Percentiles rank a stretch among this genome's conserved stretches.
phyloP scores from a whole-genome alignment of 2,329 filamentous ascomycete species.

The Mycosphaerella sp. region DNA sequence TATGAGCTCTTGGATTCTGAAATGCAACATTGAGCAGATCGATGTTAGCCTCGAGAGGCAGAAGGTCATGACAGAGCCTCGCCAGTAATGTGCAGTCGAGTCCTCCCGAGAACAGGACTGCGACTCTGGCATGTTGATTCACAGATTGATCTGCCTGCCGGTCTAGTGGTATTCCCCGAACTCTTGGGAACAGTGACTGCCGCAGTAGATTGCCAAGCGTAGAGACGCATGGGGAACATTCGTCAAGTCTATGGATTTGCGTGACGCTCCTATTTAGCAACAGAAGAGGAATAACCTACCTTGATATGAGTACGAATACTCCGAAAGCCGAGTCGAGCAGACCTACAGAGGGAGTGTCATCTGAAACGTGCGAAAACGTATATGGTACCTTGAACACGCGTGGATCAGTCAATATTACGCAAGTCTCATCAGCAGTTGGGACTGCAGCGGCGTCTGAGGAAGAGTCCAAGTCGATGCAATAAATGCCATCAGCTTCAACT shows the following conservation, averaged over 20 bases:
- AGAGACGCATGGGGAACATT: slow-evolving; percentile 22
- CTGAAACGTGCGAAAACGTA: slow-evolving; percentile 6
- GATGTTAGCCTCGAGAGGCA: slow-evolving; percentile 63
- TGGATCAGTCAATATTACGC: slow-evolving; percentile 10
- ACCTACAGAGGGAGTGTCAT: slow-evolving; percentile 24
- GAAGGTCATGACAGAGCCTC: slow-evolving; percentile 67
- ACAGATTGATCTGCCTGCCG: slow-evolving; percentile 22
- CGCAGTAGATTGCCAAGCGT: slow-evolving; percentile 24
- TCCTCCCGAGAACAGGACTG: slow-evolving; percentile 87
- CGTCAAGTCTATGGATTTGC: slow-evolving; percentile 12
- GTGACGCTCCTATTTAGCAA: slow-evolving; percentile 24
- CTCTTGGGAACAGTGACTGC: slow-evolving; percentile 30
- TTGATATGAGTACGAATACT: slow-evolving; percentile 27
- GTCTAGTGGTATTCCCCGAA: slow-evolving; percentile 55
- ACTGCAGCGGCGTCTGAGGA: neutral
- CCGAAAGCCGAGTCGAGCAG: slow-evolving; percentile 1
- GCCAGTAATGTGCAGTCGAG: slow-evolving; percentile 89
- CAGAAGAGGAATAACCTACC: slow-evolving; percentile 33
- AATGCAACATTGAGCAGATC: slow-evolving; percentile 96
- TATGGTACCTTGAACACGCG: slow-evolving; percentile 20
- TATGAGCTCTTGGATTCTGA: slow-evolving; percentile 71
- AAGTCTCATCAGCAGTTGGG: neutral
- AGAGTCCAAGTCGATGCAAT: slow-evolving; percentile 54
- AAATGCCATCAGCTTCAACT: slow-evolving; percentile 78
- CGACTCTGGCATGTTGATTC: slow-evolving; percentile 48